Conservation (phyloP, 192 early-diverging fungal genomes). For the Spizellomyces punctatus region DNA sequence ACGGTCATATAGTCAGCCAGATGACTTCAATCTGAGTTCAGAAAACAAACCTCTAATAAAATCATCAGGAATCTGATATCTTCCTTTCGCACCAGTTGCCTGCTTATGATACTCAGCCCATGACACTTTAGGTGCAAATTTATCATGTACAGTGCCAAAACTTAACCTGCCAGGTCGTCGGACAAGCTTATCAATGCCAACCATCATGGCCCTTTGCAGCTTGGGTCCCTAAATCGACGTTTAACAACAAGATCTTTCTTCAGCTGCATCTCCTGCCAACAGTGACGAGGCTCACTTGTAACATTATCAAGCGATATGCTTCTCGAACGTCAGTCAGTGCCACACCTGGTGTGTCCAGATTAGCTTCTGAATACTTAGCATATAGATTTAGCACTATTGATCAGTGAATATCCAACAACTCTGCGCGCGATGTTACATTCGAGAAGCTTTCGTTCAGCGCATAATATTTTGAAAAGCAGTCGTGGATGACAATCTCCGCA, state of each 20-base stretch:
- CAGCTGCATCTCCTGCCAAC: no score
- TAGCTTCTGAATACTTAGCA: constrained; percentile 10
- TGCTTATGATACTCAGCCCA: constrained; percentile 2
- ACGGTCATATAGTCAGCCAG: background rate
- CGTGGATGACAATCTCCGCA: constrained; percentile 23
- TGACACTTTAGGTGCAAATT: no score
- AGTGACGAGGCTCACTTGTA: constrained; percentile 10
- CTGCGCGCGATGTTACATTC: background rate
- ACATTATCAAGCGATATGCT: constrained; percentile 37
- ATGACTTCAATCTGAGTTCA: background rate
- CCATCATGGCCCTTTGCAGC: constrained; percentile 40
- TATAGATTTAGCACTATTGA: background rate
- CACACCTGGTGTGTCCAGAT: constrained; percentile 36
- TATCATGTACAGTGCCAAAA: no score
- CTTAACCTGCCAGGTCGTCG: constrained; percentile 45
- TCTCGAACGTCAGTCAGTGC: constrained; percentile 32
- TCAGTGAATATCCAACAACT: background rate
- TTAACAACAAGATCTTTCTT: no score
- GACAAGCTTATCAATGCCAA: constrained; percentile 40
- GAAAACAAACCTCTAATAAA: constrained; percentile 69
- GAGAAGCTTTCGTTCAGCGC: constrained; percentile 38
- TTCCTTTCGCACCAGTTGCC: constrained; percentile 33
- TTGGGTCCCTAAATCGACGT: background rate
- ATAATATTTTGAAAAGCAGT: constrained; percentile 30
- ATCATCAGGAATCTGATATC: constrained; percentile 86